Evolutionary conservation across 768 basidiomycete genomes (phyloP).

Genomic region (Lentinula sp.): DNA sequence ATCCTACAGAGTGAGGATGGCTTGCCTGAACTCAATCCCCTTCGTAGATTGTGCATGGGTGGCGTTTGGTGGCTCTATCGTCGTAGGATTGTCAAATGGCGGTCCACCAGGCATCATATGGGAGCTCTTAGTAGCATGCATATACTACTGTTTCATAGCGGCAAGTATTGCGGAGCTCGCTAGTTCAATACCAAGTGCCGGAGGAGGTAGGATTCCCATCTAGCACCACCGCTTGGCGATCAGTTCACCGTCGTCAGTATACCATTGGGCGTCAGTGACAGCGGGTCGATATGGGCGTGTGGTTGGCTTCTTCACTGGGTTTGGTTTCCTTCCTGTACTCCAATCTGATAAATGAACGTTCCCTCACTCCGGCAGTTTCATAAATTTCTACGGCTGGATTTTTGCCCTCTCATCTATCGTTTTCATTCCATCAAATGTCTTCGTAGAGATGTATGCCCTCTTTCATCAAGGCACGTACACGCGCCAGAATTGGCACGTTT

Average conservation of each 20-base stretch:
- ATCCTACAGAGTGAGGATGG: neutral
- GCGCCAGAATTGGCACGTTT: constrained; percentile 10
- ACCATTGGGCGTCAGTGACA: constrained; percentile 12
- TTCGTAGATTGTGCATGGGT: constrained; percentile 9
- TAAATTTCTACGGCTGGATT: constrained; percentile 13
- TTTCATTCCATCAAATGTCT: constrained; percentile 9
- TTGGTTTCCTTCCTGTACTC: neutral
- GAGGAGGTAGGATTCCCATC: constrained; percentile 9
- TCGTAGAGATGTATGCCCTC: constrained; percentile 12
- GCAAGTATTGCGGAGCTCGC: constrained; percentile 12
- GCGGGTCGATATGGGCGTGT: constrained; percentile 9
- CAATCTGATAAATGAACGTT: neutral
- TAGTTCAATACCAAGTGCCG: constrained; percentile 12
- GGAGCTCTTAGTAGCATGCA: constrained; percentile 10
- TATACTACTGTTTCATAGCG: constrained; percentile 11
- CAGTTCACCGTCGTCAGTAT: constrained; percentile 2
- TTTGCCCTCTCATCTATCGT: constrained; percentile 11
- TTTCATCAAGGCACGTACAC: constrained; percentile 11
- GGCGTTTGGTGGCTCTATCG: constrained; percentile 11
- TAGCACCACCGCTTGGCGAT: neutral
- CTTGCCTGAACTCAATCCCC: neutral
- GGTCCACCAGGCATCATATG: constrained; percentile 12
- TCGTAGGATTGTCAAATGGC: constrained; percentile 9
- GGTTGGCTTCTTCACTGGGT: constrained; percentile 12
- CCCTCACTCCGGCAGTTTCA: constrained; percentile 1